Conservation (phyloP, 1,139 yeast species). For the Pneumocystis jirovecii region DNA sequence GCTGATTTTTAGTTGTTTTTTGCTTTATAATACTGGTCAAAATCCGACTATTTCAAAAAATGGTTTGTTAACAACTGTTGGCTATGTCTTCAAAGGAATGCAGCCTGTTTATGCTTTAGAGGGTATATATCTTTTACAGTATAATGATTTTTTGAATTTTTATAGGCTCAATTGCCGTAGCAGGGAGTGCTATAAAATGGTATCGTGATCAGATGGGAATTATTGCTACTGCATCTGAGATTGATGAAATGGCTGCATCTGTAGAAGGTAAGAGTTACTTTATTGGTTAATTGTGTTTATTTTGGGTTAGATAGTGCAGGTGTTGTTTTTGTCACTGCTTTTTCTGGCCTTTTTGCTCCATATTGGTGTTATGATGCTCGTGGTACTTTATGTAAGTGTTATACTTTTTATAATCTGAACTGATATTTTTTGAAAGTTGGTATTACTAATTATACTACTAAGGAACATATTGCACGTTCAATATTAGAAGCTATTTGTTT, state of each 20-base stretch:
- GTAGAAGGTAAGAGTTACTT: conserved; percentile 29
- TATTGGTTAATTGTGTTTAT: not conserved
- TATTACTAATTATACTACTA: conserved; percentile 73
- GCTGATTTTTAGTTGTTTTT: not conserved
- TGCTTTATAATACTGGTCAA: conserved; percentile 60
- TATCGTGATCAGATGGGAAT: conserved; percentile 76
- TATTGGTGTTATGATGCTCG: conserved; percentile 91
- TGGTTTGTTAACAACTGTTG: conserved; percentile 81
- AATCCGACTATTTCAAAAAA: conserved; percentile 42
- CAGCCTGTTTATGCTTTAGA: conserved; percentile 80
- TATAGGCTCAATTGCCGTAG: conserved; percentile 65
- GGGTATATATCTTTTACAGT: conserved; percentile 29
- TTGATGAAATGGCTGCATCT: conserved; percentile 77
- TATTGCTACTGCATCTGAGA: conserved; percentile 68
- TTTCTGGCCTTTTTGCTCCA: conserved; percentile 87
- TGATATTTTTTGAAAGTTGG: conserved; percentile 35
- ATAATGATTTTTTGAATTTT: not conserved
- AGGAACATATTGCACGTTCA: conserved; percentile 83
- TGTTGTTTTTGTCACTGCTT: conserved; percentile 88
- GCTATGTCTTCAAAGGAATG: conserved; percentile 69
- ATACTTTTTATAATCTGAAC: not conserved
- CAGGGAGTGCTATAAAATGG: conserved; percentile 93
- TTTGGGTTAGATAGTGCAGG: conserved; percentile 53
- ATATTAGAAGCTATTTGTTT: conserved; percentile 91
- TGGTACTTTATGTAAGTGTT: conserved; percentile 44